Base-by-base conservation (phyloP, 169 alveolate species). In the Plasmodium cynomolgi region DNA sequence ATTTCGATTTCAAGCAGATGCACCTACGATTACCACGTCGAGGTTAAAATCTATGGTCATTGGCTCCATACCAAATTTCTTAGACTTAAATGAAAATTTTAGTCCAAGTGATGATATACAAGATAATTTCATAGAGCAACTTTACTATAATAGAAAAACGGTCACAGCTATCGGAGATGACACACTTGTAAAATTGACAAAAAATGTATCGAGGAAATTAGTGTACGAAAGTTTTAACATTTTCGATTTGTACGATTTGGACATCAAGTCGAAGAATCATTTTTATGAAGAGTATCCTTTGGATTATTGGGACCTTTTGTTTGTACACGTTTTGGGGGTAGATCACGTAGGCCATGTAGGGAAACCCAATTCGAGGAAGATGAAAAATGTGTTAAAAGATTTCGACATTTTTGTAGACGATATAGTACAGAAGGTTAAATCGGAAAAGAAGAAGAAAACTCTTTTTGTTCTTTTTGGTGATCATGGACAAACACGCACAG, bases 271-370 rank as follows among this genome's bases (percentile, higher is more conserved):
- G 23, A 90, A 62, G 41, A 50, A 80, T 1, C 94, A 90, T 58
- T 90, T 90, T 80, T 90, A 90, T 79, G 84, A 80, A 62, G 94
- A 90, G 47, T 90, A 90, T 62, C 20, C 68, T 3, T 62, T 44
- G 73, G 73, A 80, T 62, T 26, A 72, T 26, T 96, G 96, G 88
- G 96, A 93, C 72, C 1, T 92, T 6, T 26, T 92, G 54, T 81
- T 90, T 39, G 50, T 94, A 31, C 97, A 96, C 74, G 47, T 96
- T 81, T 93, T 96, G 39, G 97, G 92, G 62, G 95, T 95, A 34
- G 97, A 96, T 82, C 97, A 96, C 93, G 79, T 95, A 83, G 96
- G 96, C 2, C 97, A 96, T 90, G 73, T 84, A 26, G 93, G 95
- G 50, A 83, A 83, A 44, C 88, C 95, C 13, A 81, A 91, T 62